Conservation (phyloP, 805 yeast genomes). For the Starmerella bombicola region DNA sequence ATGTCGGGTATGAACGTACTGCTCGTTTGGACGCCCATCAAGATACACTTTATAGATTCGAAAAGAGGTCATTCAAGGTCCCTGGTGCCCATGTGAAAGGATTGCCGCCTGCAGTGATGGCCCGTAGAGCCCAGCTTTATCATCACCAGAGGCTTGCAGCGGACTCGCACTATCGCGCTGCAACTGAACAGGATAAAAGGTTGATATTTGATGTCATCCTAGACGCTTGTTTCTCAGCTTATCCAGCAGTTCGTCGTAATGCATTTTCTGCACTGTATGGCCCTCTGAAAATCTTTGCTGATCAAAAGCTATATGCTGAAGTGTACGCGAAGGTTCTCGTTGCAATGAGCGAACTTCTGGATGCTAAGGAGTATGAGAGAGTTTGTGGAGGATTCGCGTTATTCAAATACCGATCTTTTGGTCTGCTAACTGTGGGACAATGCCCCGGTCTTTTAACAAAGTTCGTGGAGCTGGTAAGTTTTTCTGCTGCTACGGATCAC, state of each 20-base stretch:
- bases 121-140: slow-evolving; percentile 56
- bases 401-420: slow-evolving; percentile 44
- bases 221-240: slow-evolving; percentile 50
- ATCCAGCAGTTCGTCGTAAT: slow-evolving; percentile 51
- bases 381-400: slow-evolving; percentile 54
- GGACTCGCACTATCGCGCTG: slow-evolving; percentile 58
- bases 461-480: slow-evolving; percentile 3
- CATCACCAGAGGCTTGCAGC: slow-evolving; percentile 64
- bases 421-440: slow-evolving; percentile 11
- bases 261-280: slow-evolving; percentile 59
- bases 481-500: slow-evolving; percentile 11
- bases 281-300: slow-evolving; percentile 38
- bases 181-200: slow-evolving; percentile 18
- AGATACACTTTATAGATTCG: slow-evolving; percentile 41
- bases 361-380: slow-evolving; percentile 38
- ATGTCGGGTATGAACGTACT: slow-evolving; percentile 61
- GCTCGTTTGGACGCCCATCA: slow-evolving; percentile 45
- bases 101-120: slow-evolving; percentile 66
- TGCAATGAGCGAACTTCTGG: slow-evolving; percentile 39
- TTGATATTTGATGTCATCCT: slow-evolving; percentile 54
- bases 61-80: slow-evolving; percentile 49
- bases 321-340: slow-evolving; percentile 42
- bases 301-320: slow-evolving; percentile 41
- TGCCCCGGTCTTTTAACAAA: slow-evolving; percentile 1
- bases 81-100: slow-evolving; percentile 48